Evolutionary conservation across 1,139 yeast species (phyloP), one percentile per base, ranked within the genome.

Genomic region (Yarrowia galli): DNA sequence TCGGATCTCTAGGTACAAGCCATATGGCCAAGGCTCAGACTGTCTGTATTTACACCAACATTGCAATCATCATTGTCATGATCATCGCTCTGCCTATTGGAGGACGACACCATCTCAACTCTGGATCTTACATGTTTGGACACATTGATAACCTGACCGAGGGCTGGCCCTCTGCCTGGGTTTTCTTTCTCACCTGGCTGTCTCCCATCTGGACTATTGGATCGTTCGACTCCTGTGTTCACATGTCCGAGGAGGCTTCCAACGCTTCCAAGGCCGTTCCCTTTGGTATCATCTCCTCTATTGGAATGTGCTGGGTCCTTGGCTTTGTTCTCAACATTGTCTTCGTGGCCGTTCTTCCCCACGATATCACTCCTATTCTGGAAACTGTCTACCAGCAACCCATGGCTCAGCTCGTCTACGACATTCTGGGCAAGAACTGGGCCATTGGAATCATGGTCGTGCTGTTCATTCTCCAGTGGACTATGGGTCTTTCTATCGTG

Each of bases 221-320:
- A 68, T 87, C 89, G 0, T 88, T 87, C 74, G 93, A 89, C 74
- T 85, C 90, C 6, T 87, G 89, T 72, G 87, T 88, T 60, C 93
- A 89, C 76, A 85, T 88, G 84, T 73, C 78, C 23, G 95, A 89
- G 76, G 93, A 89, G 75, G 89, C 90, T 32, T 80, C 81, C 54
- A 85, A 87, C 73, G 91, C 93, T 10, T 81, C 87, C 28, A 81
- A 79, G 67, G 86, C 91, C n/a, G 88, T 88, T 23, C 92, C 93
- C 12, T 77, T 84, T 54, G 93, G 92, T 36, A 88, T 87, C 66
- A 77, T 84, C 61, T 78, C 83, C 32, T 83, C 88, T 22, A 87
- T 88, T 70, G 72, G 82, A 20, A 83, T 81, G 61, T 87, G 92
- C 76, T 85, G 88, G 81, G 69, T 86, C 36, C 74, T 88, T 12